Base-by-base conservation (phyloP, 768 basidiomycete genomes). In the Lentinus brumalis region DNA sequence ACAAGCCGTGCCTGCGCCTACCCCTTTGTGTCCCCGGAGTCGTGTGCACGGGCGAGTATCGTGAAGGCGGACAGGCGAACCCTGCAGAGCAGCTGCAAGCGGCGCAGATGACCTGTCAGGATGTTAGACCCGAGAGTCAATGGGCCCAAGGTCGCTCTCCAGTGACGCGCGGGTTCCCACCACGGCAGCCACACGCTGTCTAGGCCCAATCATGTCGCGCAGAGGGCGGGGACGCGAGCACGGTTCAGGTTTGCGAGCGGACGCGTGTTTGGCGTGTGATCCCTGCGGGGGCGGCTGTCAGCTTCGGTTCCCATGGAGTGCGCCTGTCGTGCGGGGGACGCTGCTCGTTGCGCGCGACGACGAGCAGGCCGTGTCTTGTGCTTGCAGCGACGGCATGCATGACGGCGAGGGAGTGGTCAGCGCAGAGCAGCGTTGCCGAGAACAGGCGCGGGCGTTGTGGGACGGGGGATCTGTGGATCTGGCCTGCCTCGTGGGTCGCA, bases 211-310 rank as follows among this genome's bases (percentile, higher is more conserved):
- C 61, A 55, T 51, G 53, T 59, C 53, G 41, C 47, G 31, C 61
- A 46, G 46, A 51, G 56, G 61, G 52, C 61, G 61, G 61, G 56
- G 56, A 45, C 40, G 46, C 54, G 62, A 50, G 57, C 62, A 59
- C 62, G 62, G 56, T 53, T 40, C 39, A 21, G 40, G 54, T 21
- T 21, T 51, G 35, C 42, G 21, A 40, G 26, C n/a, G 32, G 39
- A 53, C 62, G 57, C 62, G 62, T 63, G 62, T 42, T n/a, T 45
- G 57, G 59, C 62, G 57, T 59, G 62, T 63, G 62, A 63, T 63
- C 41, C 38, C 29, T 47, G 39, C 7, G 11, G 35, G 35, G 62
- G 62, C 62, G 62, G 62, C 62, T 63, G 62, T 56, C 62, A 59
- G 41, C 16, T 46, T 41, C 44, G 50, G 50, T 63, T 59, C 62